phyloP scores from a whole-genome alignment of 108 stramenopile genomes.

The Cyclotella sp. region DNA sequence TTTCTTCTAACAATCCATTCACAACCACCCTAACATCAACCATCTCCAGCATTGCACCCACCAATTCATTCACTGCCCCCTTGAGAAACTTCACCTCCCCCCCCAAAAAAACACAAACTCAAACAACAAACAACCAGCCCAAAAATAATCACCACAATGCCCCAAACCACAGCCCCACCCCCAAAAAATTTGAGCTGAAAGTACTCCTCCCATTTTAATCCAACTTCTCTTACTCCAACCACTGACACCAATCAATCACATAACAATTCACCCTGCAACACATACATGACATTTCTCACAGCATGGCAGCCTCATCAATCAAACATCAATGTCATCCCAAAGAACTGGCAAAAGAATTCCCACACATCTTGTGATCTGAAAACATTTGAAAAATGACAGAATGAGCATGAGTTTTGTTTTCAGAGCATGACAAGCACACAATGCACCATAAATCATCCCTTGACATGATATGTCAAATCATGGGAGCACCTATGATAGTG shows the following conservation, averaged over 20 bases:
- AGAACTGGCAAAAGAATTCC: conserved; percentile 27
- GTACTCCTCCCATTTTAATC: conserved; percentile 35
- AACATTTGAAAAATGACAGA: conserved; percentile 9
- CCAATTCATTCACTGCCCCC: conserved; percentile 75
- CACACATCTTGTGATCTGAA: conserved; percentile 36
- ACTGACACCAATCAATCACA: conserved; percentile 82
- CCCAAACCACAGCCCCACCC: conserved; percentile 56
- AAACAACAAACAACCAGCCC: conserved; percentile 61
- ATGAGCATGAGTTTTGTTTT: neutral
- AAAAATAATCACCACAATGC: conserved; percentile 45
- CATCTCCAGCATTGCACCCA: conserved; percentile 27
- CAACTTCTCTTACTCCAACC: conserved; percentile 65
- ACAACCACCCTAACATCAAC: conserved; percentile 31
- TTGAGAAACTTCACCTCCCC: conserved; percentile 51
- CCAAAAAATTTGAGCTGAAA: conserved; percentile 33
- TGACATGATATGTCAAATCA: conserved; percentile 81
- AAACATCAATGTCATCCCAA: conserved; percentile 63
- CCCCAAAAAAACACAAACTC: conserved; percentile 62
- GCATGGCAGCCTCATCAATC: conserved; percentile 76
- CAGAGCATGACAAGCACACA: conserved; percentile 71
- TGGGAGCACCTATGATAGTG: conserved; percentile 84
- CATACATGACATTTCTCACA: conserved; percentile 83
- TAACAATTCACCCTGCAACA: conserved; percentile 79
- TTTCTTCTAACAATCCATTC: neutral
- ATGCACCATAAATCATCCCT: conserved; percentile 77